Percentiles rank a stretch among this genome's conserved stretches.
Conservation (phyloP, 371 early-diverging fungal genomes). For the Mortierella sp. region DNA sequence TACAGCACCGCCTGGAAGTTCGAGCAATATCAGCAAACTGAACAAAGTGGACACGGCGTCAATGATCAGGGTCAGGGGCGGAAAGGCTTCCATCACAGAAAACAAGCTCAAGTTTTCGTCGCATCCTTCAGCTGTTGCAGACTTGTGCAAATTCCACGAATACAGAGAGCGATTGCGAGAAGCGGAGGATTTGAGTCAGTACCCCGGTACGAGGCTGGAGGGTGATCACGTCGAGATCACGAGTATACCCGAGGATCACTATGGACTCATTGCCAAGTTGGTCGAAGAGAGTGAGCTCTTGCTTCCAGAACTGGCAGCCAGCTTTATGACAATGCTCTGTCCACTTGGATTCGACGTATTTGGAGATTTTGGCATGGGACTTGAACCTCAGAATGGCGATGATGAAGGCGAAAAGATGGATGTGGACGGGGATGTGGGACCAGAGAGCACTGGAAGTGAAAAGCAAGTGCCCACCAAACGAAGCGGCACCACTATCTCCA, state of each 20-base stretch:
- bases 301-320: slow-evolving; percentile 22
- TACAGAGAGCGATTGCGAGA: slow-evolving; percentile 37
- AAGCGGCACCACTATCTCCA: slow-evolving; percentile 23
- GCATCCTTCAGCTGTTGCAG: slow-evolving; percentile 42
- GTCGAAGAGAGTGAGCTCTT: slow-evolving; percentile 44
- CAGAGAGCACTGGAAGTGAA: slow-evolving; percentile 3
- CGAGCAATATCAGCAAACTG: slow-evolving; percentile 24
- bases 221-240: slow-evolving; percentile 36
- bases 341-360: slow-evolving; percentile 42
- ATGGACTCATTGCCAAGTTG: slow-evolving; percentile 41
- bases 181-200: slow-evolving; percentile 16
- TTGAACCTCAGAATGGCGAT: slow-evolving; percentile 1
- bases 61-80: slow-evolving; percentile 49
- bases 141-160: slow-evolving; percentile 44
- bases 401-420: background rate
- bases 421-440: slow-evolving; percentile 11
- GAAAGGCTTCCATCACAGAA: slow-evolving; percentile 48
- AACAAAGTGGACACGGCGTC: slow-evolving; percentile 44
- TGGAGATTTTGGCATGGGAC: slow-evolving; percentile 7
- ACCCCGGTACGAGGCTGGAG: slow-evolving; percentile 17
- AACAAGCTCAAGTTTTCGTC: slow-evolving; percentile 41
- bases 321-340: slow-evolving; percentile 30
- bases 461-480: slow-evolving; percentile 3
- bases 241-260: slow-evolving; percentile 32
- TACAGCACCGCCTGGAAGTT: background rate